Conservation (phyloP, 306 rosid species). For the Vicia faba region DNA sequence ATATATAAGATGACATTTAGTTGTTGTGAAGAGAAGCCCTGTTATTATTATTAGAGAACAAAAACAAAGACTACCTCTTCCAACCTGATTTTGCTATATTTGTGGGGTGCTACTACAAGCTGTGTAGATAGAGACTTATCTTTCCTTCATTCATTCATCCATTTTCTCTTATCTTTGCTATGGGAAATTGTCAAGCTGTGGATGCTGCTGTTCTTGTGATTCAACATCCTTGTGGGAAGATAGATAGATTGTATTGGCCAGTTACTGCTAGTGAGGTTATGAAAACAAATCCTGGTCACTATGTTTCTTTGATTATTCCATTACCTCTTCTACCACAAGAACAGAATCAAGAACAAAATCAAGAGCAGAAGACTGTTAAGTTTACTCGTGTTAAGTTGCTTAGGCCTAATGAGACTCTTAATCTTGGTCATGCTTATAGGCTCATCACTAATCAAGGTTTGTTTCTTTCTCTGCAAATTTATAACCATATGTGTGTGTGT, state of each 20-base stretch:
- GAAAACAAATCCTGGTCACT: conserved; percentile 86
- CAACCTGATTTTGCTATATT: conserved; percentile 36
- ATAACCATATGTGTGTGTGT: background rate
- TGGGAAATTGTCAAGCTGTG: conserved; percentile 98
- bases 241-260: conserved; percentile 83
- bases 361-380: conserved; percentile 58
- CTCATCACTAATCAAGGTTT: conserved; percentile 86
- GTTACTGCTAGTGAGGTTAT: conserved; percentile 80
- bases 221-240: conserved; percentile 89
- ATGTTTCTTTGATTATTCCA: conserved; percentile 90
- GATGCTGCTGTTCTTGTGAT: conserved; percentile 98
- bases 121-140: conserved; percentile 75
- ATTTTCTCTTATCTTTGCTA: conserved; percentile 49
- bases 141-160: conserved; percentile 41
- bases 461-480: background rate
- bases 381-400: conserved; percentile 96
- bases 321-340: conserved; percentile 57
- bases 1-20: conserved; percentile 39
- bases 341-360: conserved; percentile 38
- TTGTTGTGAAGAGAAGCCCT: conserved; percentile 39
- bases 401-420: conserved; percentile 79
- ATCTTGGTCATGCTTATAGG: conserved; percentile 95
- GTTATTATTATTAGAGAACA: background rate
- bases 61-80: conserved; percentile 9
- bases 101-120: conserved; percentile 61